phyloP scores from a whole-genome alignment of 306 rosid genomes.

The Cucumis hystrix region DNA sequence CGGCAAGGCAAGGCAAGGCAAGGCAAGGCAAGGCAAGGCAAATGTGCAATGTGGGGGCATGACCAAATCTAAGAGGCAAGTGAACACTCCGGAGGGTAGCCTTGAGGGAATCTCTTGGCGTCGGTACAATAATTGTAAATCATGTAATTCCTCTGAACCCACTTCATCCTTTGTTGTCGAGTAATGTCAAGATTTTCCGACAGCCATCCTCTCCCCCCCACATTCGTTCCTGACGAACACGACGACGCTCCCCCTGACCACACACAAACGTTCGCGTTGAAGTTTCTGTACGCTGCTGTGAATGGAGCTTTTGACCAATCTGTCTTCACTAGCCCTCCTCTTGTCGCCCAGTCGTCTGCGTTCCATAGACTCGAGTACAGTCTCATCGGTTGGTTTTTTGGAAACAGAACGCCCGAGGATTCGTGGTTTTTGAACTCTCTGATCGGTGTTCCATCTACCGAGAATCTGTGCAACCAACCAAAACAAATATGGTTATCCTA shows the following conservation, averaged over 20 bases:
- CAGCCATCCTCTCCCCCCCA: constrained; percentile 23
- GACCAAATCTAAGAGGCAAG: not conserved
- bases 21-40: not conserved
- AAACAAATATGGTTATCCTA: not conserved
- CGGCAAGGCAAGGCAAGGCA: not conserved
- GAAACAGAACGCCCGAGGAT: constrained; percentile 38
- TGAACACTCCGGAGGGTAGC: constrained; percentile 39
- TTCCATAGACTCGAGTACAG: constrained; percentile 55
- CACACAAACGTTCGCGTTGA: constrained; percentile 44
- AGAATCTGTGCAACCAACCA: constrained; percentile 25
- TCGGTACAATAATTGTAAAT: constrained; percentile 52
- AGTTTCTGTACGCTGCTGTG: constrained; percentile 43
- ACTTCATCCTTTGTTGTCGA: constrained; percentile 17
- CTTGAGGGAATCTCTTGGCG: constrained; percentile 39
- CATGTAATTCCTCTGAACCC: constrained; percentile 56
- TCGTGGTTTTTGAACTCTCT: constrained; percentile 70
- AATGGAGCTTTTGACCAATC: constrained; percentile 58
- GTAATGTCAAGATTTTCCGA: constrained; percentile 29
- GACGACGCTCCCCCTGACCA: constrained; percentile 31
- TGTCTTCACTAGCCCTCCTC: constrained; percentile 61
- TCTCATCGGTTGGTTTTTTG: constrained; percentile 46
- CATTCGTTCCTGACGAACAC: constrained; percentile 18
- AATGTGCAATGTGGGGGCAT: not conserved
- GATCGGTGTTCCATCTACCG: constrained; percentile 51
- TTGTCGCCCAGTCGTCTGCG: constrained; percentile 84